A percentile compares a stretch with the other conserved stretches of the same genome.
These are phyloP conservation scores for Cyathus striatus DNA, from an alignment of 768 basidiomycete genomes.

Conservation along the genomic window DNA sequence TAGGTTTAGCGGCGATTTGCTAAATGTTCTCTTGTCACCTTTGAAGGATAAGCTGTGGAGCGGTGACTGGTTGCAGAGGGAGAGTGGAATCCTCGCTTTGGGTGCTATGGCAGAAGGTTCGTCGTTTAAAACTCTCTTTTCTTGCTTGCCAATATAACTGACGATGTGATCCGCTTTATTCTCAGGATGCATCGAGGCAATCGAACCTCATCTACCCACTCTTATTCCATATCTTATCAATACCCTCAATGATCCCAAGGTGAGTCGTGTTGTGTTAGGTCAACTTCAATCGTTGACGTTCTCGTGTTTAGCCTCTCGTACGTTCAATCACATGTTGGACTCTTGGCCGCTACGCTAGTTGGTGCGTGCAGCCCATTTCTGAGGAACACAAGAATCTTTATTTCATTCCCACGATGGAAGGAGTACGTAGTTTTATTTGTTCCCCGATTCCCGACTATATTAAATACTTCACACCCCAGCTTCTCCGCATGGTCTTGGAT, in stretches of 20 bases:
- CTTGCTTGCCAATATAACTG: background rate
- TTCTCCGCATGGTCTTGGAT: constrained; percentile 95
- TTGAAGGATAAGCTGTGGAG: constrained; percentile 94
- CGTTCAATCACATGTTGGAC: constrained; percentile 99
- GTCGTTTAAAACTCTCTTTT: constrained; percentile 14
- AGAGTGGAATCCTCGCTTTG: constrained; percentile 92
- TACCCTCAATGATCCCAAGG: constrained; percentile 89
- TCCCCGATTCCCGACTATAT: constrained; percentile 4
- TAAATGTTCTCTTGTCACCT: constrained; percentile 83
- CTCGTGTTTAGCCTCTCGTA: constrained; percentile 74
- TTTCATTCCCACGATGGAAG: constrained; percentile 98
- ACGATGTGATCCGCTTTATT: constrained; percentile 4
- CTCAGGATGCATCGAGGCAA: constrained; percentile 91
- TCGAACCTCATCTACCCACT: constrained; percentile 92
- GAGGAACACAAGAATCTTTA: constrained; percentile 86
- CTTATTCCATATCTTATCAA: constrained; percentile 91
- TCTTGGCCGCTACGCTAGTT: constrained; percentile 95
- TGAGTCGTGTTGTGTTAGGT: no score
- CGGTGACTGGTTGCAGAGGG: constrained; percentile 87
- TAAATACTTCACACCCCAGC: constrained; percentile 39
- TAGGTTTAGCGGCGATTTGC: constrained; percentile 82
- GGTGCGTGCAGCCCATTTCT: constrained; percentile 84
- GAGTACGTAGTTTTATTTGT: constrained; percentile 42
- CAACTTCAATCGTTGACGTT: no score
- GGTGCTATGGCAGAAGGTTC: constrained; percentile 98